Percentiles rank a stretch among this genome's conserved stretches.
These are phyloP conservation scores for Lactarius hatsudake DNA, from an alignment of 768 basidiomycete genomes.

Conservation along the genomic window DNA sequence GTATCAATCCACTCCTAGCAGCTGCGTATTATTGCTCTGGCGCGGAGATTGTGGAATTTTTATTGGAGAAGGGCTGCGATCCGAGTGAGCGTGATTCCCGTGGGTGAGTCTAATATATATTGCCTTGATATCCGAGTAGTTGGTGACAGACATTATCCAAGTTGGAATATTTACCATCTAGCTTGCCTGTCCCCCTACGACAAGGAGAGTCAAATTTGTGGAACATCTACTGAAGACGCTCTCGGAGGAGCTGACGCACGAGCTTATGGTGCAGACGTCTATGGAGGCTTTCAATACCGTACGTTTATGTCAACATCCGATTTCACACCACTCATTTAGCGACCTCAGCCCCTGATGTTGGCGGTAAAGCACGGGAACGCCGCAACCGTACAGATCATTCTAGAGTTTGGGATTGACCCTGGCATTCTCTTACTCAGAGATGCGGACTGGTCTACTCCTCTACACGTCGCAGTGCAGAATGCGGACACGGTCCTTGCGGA, in stretches of 20 bases:
- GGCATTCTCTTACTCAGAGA: constrained; percentile 41
- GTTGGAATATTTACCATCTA: constrained; percentile 58
- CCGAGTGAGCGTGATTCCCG: constrained; percentile 42
- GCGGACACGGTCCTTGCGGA: constrained; percentile 39
- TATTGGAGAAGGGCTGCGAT: constrained; percentile 47
- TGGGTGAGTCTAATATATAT: constrained; percentile 41
- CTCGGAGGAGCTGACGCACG: constrained; percentile 46
- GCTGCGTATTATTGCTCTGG: constrained; percentile 37
- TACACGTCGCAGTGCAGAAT: constrained; percentile 46
- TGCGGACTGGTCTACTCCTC: constrained; percentile 48
- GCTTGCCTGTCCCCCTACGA: constrained; percentile 36
- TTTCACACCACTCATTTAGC: not conserved
- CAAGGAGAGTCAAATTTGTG: constrained; percentile 34
- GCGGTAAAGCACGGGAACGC: constrained; percentile 42
- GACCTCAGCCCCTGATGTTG: constrained; percentile 49
- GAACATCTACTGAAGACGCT: constrained; percentile 48
- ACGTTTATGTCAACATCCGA: constrained; percentile 21
- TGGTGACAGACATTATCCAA: constrained; percentile 29
- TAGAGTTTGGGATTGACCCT: constrained; percentile 40
- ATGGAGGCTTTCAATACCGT: constrained; percentile 48
- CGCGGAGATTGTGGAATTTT: constrained; percentile 45
- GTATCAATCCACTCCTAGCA: constrained; percentile 45
- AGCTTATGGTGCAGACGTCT: constrained; percentile 46
- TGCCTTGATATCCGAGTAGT: not conserved
- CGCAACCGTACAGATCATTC: constrained; percentile 33